Evolutionary conservation across 805 yeast species (phyloP), one percentile per base, ranked within the genome.

Genomic region (Wickerhamomyces sydowiorum): DNA sequence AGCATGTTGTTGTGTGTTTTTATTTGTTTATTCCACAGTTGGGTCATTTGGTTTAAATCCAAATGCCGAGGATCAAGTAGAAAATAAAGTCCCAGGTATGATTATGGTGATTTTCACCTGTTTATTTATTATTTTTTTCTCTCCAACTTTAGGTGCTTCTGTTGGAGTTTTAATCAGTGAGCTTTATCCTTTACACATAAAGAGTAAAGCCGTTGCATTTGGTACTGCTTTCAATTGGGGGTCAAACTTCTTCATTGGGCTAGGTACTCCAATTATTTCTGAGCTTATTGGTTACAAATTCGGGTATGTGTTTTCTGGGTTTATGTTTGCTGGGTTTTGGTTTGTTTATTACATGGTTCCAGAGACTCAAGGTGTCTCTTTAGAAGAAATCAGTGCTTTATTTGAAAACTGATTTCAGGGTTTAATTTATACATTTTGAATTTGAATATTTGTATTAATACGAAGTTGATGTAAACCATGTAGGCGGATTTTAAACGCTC

Each of bases 361-460:
- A 50, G 95, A 86, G 65, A 86, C 95, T 37, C 83, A 81, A 67
- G 93, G 93, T 39, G 71, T 86, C 52, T 73, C 85, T 29, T 72
- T 86, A 59, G 95, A 86, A 65, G 87, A 86, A 60, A 86, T 86
- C 45, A 88, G 84, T 58, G 76, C 70, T 51, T 65, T 80, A 67
- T 72, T 67, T 54, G 64, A 71, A 39, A 66, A 64, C 49, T 30
- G 9, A 28, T 9, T n/a, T n/a, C n/a, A n/a, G n/a, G n/a, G n/a
- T n/a, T n/a, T n/a, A n/a, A n/a, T n/a, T n/a, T n/a, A n/a, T n/a
- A n/a, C n/a, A n/a, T n/a, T n/a, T n/a, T n/a, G n/a, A n/a, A n/a
- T n/a, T n/a, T n/a, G n/a, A n/a, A n/a, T n/a, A n/a, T n/a, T n/a
- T n/a, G n/a, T n/a, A n/a, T n/a, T n/a, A n/a, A n/a, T n/a, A n/a